A percentile compares a stretch with the other conserved stretches of the same genome.
Conservation (phyloP, 73 alveolate species). For the Symbiodinium natans region DNA sequence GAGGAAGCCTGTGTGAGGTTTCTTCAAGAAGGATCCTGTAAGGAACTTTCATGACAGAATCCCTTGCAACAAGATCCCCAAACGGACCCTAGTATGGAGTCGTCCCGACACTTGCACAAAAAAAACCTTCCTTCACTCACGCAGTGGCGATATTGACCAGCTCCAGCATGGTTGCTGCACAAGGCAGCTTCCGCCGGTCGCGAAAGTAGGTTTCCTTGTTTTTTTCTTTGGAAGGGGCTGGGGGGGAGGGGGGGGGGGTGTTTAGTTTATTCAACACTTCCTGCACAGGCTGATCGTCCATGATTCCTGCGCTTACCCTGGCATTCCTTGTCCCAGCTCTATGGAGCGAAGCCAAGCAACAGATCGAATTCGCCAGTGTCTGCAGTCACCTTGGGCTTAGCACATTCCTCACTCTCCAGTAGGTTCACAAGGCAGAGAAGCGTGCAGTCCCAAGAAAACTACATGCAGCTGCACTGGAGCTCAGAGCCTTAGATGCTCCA, state of each 20-base stretch:
- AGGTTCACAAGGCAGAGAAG: no score
- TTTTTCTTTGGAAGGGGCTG: background rate
- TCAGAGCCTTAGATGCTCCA: background rate
- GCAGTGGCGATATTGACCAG: slow-evolving; percentile 27
- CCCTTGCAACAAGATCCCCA: no score
- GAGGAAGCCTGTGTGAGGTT: no score
- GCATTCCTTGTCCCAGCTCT: no score
- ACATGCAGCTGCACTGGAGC: background rate
- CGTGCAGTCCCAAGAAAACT: no score
- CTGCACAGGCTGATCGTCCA: no score
- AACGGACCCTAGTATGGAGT: no score
- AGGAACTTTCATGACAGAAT: no score
- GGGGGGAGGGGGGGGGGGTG: background rate
- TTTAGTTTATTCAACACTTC: no score
- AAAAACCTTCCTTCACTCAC: background rate
- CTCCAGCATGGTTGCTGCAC: slow-evolving; percentile 53
- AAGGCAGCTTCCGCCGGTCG: slow-evolving; percentile 71
- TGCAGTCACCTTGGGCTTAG: slow-evolving; percentile 26
- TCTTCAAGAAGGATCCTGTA: no score
- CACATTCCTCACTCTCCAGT: background rate
- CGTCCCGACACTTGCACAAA: no score
- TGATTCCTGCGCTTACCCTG: no score
- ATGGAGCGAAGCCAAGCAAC: background rate
- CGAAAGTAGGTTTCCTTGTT: slow-evolving; percentile 62
- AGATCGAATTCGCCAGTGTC: slow-evolving; percentile 68